Conservation (phyloP, 306 rosid genomes). For the Cucurbita argyrosperma region DNA sequence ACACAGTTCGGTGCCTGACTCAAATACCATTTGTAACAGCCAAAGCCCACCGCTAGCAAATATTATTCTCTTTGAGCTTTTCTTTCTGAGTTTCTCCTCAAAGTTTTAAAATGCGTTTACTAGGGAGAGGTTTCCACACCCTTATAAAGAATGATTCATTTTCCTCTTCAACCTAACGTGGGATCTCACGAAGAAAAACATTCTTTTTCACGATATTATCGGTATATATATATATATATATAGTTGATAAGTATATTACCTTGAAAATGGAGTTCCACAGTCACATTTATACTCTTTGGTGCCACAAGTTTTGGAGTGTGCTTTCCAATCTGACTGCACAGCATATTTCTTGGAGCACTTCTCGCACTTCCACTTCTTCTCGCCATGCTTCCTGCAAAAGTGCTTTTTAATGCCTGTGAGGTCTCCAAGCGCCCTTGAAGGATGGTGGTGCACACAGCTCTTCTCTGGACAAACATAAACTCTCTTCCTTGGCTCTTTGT, state of each 20-base stretch:
- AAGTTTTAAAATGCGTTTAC: no score
- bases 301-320: constrained; percentile 81
- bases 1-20: no score
- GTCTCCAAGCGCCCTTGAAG: constrained; percentile 83
- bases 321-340: constrained; percentile 90
- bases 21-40: no score
- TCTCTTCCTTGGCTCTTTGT: constrained; percentile 44
- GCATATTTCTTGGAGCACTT: constrained; percentile 82
- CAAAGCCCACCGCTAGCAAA: no score
- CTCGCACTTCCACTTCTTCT: no score
- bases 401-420: constrained; percentile 93
- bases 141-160: no score
- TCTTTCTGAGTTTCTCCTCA: no score
- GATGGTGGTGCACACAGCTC: constrained; percentile 63
- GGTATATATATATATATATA: no score
- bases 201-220: neutral
- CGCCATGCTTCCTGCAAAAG: constrained; percentile 25
- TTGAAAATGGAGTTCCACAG: constrained; percentile 80
- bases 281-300: constrained; percentile 85
- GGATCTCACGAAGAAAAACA: neutral
- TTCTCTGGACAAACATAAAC: constrained; percentile 85
- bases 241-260: constrained; percentile 16
- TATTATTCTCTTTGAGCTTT: no score
- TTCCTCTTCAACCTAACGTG: no score
- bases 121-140: no score